Conservation (phyloP, 331 rosid genomes). For the Pyrus hybrid region DNA sequence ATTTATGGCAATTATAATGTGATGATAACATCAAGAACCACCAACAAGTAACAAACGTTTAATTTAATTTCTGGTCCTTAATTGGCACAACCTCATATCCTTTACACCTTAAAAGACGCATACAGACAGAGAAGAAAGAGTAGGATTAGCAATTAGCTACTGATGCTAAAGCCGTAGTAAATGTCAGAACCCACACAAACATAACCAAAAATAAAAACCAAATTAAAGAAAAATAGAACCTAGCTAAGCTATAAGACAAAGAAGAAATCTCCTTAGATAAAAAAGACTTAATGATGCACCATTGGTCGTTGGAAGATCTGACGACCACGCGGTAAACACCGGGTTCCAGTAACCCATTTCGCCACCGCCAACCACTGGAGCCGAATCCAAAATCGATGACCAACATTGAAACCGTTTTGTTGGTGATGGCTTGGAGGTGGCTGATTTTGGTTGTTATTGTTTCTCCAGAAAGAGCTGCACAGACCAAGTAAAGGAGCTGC, state of each 20-base stretch:
- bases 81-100: conserved; percentile 25
- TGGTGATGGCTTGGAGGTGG: conserved; percentile 33
- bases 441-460: conserved; percentile 27
- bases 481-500: conserved; percentile 47
- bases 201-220: conserved; percentile 7
- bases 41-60: conserved; percentile 13
- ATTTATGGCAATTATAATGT: not conserved
- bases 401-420: conserved; percentile 29
- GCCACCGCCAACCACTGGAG: conserved; percentile 32
- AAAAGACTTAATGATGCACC: conserved; percentile 35
- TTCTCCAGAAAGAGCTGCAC: conserved; percentile 58
- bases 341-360: conserved; percentile 79
- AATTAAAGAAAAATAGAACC: not conserved
- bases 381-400: conserved; percentile 46
- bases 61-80: conserved; percentile 20
- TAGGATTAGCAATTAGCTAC: not conserved
- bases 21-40: not conserved
- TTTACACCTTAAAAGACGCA: conserved; percentile 33
- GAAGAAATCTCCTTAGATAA: not conserved
- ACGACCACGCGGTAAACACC: conserved; percentile 34
- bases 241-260: conserved; percentile 1
- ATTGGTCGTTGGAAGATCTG: conserved; percentile 61
- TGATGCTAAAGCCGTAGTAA: conserved; percentile 19
- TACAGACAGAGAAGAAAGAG: not conserved
- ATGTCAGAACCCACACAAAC: conserved; percentile 38